Evolutionary conservation across 805 yeast genomes (phyloP), one percentile per base, ranked within the genome.

Genomic region (Lachancea sp.): DNA sequence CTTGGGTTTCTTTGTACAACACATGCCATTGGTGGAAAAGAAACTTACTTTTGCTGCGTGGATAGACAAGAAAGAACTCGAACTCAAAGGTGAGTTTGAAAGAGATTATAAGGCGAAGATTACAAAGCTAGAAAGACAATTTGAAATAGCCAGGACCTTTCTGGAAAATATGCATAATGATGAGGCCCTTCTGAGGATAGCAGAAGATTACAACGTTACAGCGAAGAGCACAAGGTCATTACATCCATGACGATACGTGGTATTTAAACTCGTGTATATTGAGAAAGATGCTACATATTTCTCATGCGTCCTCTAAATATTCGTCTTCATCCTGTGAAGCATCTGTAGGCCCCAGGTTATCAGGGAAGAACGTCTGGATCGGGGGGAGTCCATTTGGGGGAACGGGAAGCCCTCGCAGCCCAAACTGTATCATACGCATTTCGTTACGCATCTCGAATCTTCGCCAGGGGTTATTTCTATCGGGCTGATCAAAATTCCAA

Each of bases 21-120:
- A 76, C 31, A 77, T 83, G 76, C 89, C 90, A 0, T 77, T 72
- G 22, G 74, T 73, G 19, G 88, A 83, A 52, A 66, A 83, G 49
- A 68, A 74, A 9, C 77, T 80, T 81, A 75, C 83, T 0, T 72
- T 86, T n/a, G 68, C 70, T 36, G 75, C 82, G 44, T 87, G 95
- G 95, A 61, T 83, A 5, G 56, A 66, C 24, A 65, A 66, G 21
- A 70, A 72, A 21, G 67, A 78, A 25, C 65, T 68, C 4, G 61
- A 57, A 23, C 69, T 83, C 67, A 58, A 78, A 16, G 52, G 61
- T 13, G 65, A 66, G 12, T 74, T 79, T 49, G 69, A 66, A 32
- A 54, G 49, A 1, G 79, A 79, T 42, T 71, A 75, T 30, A 65
- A 68, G 20, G 56, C 66, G 22, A 86, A 87, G 3, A 50, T 82